These are phyloP conservation scores for Ogataea methylovora DNA, from an alignment of 805 yeast genomes.

Conservation along the genomic window DNA sequence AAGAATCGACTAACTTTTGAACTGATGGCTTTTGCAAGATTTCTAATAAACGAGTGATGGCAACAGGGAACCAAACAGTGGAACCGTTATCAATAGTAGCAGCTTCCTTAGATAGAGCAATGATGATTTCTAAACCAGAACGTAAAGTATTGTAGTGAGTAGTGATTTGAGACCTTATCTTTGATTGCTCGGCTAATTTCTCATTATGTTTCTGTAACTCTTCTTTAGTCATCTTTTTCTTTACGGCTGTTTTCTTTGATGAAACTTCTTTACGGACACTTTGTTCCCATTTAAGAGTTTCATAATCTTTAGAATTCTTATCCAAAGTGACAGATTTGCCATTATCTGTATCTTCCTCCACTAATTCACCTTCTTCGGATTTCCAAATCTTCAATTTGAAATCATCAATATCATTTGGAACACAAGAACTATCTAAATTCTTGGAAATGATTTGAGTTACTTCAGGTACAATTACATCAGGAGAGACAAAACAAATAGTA, in stretches of 20 bases:
- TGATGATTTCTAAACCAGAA: constrained; percentile 47
- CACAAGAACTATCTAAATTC: constrained; percentile 31
- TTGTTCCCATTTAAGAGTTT: constrained; percentile 85
- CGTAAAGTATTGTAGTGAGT: constrained; percentile 27
- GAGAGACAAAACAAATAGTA: constrained; percentile 49
- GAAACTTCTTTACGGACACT: constrained; percentile 69
- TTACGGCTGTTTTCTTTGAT: constrained; percentile 31
- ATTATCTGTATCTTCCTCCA: constrained; percentile 34
- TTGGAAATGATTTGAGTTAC: constrained; percentile 33
- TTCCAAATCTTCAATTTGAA: constrained; percentile 57
- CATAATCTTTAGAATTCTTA: constrained; percentile 79
- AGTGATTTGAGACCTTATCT: constrained; percentile 42
- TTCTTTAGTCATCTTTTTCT: constrained; percentile 68
- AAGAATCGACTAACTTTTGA: constrained; percentile 23
- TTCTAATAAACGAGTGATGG: constrained; percentile 42
- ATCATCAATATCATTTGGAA: constrained; percentile 33
- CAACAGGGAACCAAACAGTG: constrained; percentile 63
- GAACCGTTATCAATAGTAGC: constrained; percentile 55
- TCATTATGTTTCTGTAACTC: constrained; percentile 57
- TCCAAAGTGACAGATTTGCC: constrained; percentile 39
- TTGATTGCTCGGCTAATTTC: constrained; percentile 56
- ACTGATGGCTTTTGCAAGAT: constrained; percentile 31
- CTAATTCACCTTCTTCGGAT: constrained; percentile 63
- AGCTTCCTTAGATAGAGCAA: constrained; percentile 44
- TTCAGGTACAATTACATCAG: constrained; percentile 46